Evolutionary conservation across 768 basidiomycete genomes (phyloP).

Genomic region (Mrakia hoshinonis): DNA sequence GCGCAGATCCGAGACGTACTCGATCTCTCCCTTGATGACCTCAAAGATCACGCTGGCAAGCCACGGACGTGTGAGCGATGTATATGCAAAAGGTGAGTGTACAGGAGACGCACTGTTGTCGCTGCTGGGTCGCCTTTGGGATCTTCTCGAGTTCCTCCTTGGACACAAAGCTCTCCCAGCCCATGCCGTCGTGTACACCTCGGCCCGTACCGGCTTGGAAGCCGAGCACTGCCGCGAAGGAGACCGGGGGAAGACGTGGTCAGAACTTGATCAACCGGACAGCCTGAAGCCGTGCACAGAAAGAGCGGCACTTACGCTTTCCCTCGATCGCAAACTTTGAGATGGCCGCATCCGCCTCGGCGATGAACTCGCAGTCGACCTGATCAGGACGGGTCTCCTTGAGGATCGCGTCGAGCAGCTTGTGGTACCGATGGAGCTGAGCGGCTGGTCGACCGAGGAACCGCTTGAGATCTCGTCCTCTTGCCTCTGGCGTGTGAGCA

Average conservation of each 20-base stretch:
- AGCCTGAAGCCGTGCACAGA: too few species aligned
- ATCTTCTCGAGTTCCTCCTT: slow-evolving; percentile 55
- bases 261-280: too few species aligned
- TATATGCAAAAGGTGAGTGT: neutral
- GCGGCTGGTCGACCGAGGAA: slow-evolving; percentile 71
- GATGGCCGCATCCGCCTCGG: slow-evolving; percentile 76
- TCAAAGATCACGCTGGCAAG: slow-evolving; percentile 76
- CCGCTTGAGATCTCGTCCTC: slow-evolving; percentile 64
- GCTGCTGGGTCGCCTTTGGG: slow-evolving; percentile 65
- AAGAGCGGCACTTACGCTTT: slow-evolving; percentile 42
- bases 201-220: slow-evolving; percentile 85
- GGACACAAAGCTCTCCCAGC: slow-evolving; percentile 82
- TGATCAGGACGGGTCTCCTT: slow-evolving; percentile 73
- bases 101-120: slow-evolving; percentile 61
- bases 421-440: slow-evolving; percentile 74
- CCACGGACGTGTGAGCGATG: neutral
- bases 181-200: slow-evolving; percentile 46
- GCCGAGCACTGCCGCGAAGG: slow-evolving; percentile 51
- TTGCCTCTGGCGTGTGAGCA: slow-evolving; percentile 50
- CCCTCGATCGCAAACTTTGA: slow-evolving; percentile 70
- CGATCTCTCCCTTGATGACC: slow-evolving; percentile 90
- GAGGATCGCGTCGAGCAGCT: slow-evolving; percentile 73
- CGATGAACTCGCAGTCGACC: slow-evolving; percentile 70
- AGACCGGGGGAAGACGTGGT: too few species aligned
- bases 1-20: slow-evolving; percentile 83